Evolutionary conservation across 1,284 basidiomycete species (phyloP), one percentile per base, ranked within the genome.

Genomic region (Ceratobasidium sp.): DNA sequence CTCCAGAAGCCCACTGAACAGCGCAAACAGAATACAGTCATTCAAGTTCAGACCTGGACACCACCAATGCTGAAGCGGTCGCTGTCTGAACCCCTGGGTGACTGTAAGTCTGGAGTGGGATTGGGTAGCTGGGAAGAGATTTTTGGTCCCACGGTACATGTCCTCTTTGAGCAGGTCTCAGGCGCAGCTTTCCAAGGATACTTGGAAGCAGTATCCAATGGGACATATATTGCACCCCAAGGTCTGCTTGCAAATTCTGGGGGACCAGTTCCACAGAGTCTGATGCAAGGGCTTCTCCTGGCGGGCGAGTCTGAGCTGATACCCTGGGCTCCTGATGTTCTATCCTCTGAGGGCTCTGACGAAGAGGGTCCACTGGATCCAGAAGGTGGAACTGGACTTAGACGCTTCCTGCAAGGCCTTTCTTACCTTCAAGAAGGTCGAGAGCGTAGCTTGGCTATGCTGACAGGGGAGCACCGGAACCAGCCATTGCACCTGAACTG

Each of bases 101-200:
- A 63, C 61, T 42, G 39, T 3, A 42, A 12, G 33, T 3, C 10
- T 20, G 61, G 42, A 3, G 7, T n/a, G 10, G 39, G 39, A 42
- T 12, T 20, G 3, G 61, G 61, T 4, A 20, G 15, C 9, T 63
- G 61, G 61, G 33, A 63, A n/a, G 61, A 63, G 12, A 20, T 63
- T n/a, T 63, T 63, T 63, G 28, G 61, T 20, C 12, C 33, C 18
- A 33, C 7, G 9, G 15, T 39, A 42, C 39, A 63, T 12, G 7
- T 63, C 3, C 15, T 39, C 15, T 63, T 63, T n/a, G 33, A 40
- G 39, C 15, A 63, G 7, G 61, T 63, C 7, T 63, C 61, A 3
- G 61, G 61, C 10, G 61, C 40, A 42, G 61, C 39, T 18, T 63
- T 63, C 39, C 5, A 42, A 42, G 61, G 61, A 20, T 63, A 63